phyloP scores from a whole-genome alignment of 768 basidiomycete genomes.

The Lactifluus hygrophoroides region DNA sequence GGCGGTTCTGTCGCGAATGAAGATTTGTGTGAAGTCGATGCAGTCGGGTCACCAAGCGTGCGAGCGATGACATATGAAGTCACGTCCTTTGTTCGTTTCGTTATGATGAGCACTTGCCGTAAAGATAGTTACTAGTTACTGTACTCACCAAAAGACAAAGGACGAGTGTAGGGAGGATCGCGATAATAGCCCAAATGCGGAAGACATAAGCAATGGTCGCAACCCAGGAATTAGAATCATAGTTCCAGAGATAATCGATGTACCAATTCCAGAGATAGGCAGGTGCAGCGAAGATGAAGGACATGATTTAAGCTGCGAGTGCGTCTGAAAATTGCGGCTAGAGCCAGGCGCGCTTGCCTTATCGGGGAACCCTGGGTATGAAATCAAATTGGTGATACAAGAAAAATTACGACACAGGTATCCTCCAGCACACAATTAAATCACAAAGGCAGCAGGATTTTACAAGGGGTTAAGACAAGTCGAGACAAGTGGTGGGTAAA shows the following conservation, averaged over 20 bases:
- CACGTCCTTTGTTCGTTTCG: slow-evolving; percentile 59
- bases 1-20: background rate
- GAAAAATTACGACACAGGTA: background rate
- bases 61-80: slow-evolving; percentile 76
- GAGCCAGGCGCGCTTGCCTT: background rate
- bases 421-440: background rate
- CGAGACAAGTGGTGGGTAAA: background rate
- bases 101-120: no score
- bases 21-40: slow-evolving; percentile 55
- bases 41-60: slow-evolving; percentile 67
- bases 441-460: background rate
- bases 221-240: slow-evolving; percentile 59
- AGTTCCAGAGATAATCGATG: slow-evolving; percentile 53
- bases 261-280: slow-evolving; percentile 51
- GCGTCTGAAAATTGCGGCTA: no score
- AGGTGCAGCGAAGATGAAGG: slow-evolving; percentile 30
- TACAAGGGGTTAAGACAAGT: background rate
- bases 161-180: slow-evolving; percentile 42
- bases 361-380: no score
- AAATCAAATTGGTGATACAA: background rate
- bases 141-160: slow-evolving; percentile 62
- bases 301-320: background rate
- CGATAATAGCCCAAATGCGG: slow-evolving; percentile 52
- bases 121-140: no score
- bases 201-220: slow-evolving; percentile 51